Percentiles rank a stretch among this genome's conserved stretches.
phyloP scores from a whole-genome alignment of 768 basidiomycete species.

The Rubroboletus satanas region DNA sequence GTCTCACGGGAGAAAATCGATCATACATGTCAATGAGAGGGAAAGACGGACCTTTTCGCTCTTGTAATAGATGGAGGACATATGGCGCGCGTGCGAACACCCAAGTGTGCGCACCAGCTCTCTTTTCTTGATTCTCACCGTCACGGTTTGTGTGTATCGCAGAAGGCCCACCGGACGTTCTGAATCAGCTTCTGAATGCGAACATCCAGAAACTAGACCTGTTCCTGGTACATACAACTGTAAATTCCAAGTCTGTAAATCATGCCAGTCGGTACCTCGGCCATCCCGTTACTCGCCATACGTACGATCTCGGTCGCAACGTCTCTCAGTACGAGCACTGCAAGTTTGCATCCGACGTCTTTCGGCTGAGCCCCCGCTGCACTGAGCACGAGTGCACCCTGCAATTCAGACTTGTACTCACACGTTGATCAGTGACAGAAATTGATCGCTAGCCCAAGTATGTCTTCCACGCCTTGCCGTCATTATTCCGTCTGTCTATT shows the following conservation, averaged over 20 bases:
- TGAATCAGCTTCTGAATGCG: neutral
- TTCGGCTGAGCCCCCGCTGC: neutral
- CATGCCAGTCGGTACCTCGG: too few relatives aligned
- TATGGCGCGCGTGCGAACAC: neutral
- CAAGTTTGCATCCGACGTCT: neutral
- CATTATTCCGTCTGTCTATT: neutral
- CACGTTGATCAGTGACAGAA: neutral
- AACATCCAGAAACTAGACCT: too few relatives aligned
- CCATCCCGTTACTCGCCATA: neutral
- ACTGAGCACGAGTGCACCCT: neutral
- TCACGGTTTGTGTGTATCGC: neutral
- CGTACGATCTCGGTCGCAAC: neutral
- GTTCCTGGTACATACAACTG: neutral
- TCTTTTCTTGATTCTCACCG: neutral
- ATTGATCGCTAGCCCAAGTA: neutral
- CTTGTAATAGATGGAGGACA: slow-evolving; percentile 1
- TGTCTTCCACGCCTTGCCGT: neutral
- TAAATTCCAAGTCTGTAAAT: too few relatives aligned
- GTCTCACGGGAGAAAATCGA: neutral
- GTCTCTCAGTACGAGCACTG: neutral
- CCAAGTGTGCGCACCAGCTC: neutral
- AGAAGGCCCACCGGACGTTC: neutral
- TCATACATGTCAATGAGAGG: neutral
- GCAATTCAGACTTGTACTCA: neutral
- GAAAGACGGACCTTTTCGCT: neutral